Conservation (phyloP, 129 eudicot genomes). For the Arctium minus region DNA sequence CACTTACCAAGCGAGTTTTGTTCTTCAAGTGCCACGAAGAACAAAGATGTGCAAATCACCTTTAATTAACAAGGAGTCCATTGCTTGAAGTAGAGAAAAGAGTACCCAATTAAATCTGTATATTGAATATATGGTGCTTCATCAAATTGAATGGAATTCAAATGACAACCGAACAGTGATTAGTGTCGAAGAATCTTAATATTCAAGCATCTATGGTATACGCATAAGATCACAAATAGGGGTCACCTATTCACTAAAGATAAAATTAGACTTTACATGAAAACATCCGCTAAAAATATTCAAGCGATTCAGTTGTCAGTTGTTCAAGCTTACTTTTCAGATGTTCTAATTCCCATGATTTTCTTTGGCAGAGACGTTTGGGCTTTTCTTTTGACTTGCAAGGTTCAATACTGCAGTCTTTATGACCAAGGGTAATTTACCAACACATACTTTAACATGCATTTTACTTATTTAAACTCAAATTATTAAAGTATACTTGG, state of each 20-base stretch:
- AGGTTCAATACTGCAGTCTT: conserved; percentile 81
- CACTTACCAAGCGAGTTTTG: too few relatives aligned
- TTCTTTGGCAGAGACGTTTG: conserved; percentile 65
- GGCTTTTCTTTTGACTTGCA: conserved; percentile 85
- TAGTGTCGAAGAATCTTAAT: not conserved
- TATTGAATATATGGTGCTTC: not conserved
- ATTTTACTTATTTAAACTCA: not conserved
- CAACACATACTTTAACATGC: not conserved
- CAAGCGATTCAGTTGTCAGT: not conserved
- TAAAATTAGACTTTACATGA: not conserved
- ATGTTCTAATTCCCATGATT: not conserved
- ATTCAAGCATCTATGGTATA: not conserved
- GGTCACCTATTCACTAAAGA: not conserved
- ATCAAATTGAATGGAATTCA: not conserved
- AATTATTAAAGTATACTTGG: not conserved
- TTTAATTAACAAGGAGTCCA: too few relatives aligned
- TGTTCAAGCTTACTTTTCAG: not conserved
- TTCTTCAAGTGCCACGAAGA: too few relatives aligned
- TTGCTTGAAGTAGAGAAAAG: too few relatives aligned
- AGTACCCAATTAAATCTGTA: too few relatives aligned
- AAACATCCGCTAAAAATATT: not conserved
- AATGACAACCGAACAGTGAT: not conserved
- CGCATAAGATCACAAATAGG: not conserved
- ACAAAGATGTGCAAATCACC: too few relatives aligned
- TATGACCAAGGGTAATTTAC: conserved; percentile 80